phyloP scores from a whole-genome alignment of 352 stramenopile species.

The Globisporangium echinulatum region DNA sequence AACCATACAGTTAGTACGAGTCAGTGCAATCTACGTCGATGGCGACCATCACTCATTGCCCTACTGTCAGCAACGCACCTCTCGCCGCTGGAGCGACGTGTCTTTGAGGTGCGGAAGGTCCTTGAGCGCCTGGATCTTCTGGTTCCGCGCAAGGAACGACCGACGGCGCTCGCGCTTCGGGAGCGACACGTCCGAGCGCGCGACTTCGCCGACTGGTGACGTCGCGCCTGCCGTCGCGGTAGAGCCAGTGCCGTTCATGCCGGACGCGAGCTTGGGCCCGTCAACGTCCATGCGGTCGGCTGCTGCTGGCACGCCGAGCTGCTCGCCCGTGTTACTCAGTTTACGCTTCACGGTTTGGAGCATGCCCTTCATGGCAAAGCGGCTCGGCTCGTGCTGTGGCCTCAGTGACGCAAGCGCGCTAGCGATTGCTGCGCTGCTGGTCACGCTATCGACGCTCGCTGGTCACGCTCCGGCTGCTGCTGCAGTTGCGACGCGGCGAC shows the following conservation, averaged over 20 bases:
- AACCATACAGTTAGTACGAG: too few species aligned
- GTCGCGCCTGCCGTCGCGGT: background rate
- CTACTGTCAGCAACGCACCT: slow-evolving; percentile 15
- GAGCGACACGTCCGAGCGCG: slow-evolving; percentile 75
- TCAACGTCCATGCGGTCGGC: slow-evolving; percentile 61
- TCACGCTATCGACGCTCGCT: slow-evolving; percentile 8
- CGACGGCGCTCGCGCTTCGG: slow-evolving; percentile 76
- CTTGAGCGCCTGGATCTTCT: slow-evolving; percentile 84
- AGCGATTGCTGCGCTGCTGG: slow-evolving; percentile 3
- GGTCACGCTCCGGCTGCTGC: too few species aligned
- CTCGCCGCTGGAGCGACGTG: slow-evolving; percentile 73
- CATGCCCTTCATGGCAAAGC: slow-evolving; percentile 83
- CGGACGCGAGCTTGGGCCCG: slow-evolving; percentile 22
- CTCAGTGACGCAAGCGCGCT: background rate
- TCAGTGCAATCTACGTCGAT: background rate
- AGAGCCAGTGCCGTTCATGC: slow-evolving; percentile 15
- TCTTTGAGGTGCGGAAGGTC: slow-evolving; percentile 83
- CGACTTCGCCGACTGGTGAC: slow-evolving; percentile 66
- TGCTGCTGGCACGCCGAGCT: slow-evolving; percentile 43
- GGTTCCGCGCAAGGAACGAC: slow-evolving; percentile 79
- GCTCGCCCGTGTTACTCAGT: slow-evolving; percentile 80
- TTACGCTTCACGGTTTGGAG: slow-evolving; percentile 87
- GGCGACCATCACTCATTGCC: background rate
- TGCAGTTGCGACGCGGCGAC: too few species aligned
- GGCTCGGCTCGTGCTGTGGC: background rate